These are phyloP conservation scores for Citrus australasica DNA, from an alignment of 345 rosid species.

Conservation along the genomic window DNA sequence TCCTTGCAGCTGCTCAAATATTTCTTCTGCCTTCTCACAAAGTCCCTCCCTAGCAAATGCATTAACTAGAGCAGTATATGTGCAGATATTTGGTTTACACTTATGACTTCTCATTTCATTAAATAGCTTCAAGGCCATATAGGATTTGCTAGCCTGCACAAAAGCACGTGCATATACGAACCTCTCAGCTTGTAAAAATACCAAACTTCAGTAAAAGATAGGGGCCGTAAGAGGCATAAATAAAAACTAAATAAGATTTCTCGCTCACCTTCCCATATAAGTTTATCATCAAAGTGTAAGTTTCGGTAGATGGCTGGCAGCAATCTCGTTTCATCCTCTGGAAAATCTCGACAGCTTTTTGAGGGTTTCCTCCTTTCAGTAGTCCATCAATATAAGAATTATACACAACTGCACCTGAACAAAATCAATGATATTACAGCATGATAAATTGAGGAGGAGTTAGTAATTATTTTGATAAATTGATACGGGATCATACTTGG, in stretches of 20 bases:
- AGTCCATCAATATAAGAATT: slow-evolving; percentile 84
- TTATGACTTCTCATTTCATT: slow-evolving; percentile 80
- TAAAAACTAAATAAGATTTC: neutral
- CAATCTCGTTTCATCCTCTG: slow-evolving; percentile 69
- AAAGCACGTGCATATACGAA: slow-evolving; percentile 3
- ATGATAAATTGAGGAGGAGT: neutral
- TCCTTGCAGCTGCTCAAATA: slow-evolving; percentile 89
- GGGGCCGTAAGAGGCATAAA: neutral
- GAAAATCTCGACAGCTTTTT: slow-evolving; percentile 63
- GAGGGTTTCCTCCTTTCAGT: slow-evolving; percentile 59
- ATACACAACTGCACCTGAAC: slow-evolving; percentile 67
- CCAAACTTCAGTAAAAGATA: neutral
- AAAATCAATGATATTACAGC: neutral
- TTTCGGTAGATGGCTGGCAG: slow-evolving; percentile 65
- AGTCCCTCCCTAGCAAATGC: slow-evolving; percentile 98
- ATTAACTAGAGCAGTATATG: slow-evolving; percentile 78
- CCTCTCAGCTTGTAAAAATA: neutral
- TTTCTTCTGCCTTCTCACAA: slow-evolving; percentile 91
- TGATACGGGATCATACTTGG: slow-evolving; percentile 52
- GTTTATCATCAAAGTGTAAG: slow-evolving; percentile 88
- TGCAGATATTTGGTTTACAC: slow-evolving; percentile 82
- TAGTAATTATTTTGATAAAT: neutral
- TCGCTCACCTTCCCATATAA: slow-evolving; percentile 75
- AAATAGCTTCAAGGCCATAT: slow-evolving; percentile 70
- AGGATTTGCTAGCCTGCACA: slow-evolving; percentile 73